Conservation (phyloP, 2,329 filamentous ascomycete species). For the Beauveria asiatica region DNA sequence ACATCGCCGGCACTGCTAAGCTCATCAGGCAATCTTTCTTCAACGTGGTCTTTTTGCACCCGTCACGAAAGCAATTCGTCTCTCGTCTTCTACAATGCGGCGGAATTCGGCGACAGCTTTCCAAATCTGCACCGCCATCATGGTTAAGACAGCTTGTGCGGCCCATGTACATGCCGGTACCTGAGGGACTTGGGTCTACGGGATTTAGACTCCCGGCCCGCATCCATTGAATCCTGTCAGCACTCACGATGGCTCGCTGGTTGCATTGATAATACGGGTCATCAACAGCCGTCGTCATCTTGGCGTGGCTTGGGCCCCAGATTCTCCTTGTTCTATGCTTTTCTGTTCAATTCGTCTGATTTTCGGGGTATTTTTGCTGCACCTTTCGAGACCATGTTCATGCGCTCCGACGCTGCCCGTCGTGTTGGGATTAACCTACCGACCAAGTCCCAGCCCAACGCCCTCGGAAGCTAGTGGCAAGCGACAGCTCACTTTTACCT, state of each 20-base stretch:
- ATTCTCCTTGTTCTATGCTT: not conserved
- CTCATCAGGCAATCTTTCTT: not conserved
- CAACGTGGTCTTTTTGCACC: no score
- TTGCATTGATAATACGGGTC: not conserved
- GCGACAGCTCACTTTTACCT: constrained; percentile 3
- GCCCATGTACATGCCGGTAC: constrained; percentile 1
- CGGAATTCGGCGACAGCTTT: not conserved
- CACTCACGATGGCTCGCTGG: not conserved
- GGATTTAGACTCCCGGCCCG: not conserved
- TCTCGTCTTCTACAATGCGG: not conserved
- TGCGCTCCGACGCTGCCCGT: not conserved
- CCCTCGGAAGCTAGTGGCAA: not conserved
- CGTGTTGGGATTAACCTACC: not conserved
- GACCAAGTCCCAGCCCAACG: constrained; percentile 2
- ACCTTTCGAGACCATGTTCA: not conserved
- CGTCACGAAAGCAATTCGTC: not conserved
- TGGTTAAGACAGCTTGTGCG: not conserved
- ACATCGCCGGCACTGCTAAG: not conserved
- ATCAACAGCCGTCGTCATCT: constrained; percentile 1
- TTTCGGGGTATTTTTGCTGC: not conserved
- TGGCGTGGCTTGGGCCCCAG: not conserved
- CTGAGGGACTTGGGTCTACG: not conserved
- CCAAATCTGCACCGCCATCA: not conserved
- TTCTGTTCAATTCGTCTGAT: no score
- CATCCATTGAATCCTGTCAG: constrained; percentile 2